Evolutionary conservation across 257 asterid genomes (phyloP).

Genomic region (Salvia rosmarinus): DNA sequence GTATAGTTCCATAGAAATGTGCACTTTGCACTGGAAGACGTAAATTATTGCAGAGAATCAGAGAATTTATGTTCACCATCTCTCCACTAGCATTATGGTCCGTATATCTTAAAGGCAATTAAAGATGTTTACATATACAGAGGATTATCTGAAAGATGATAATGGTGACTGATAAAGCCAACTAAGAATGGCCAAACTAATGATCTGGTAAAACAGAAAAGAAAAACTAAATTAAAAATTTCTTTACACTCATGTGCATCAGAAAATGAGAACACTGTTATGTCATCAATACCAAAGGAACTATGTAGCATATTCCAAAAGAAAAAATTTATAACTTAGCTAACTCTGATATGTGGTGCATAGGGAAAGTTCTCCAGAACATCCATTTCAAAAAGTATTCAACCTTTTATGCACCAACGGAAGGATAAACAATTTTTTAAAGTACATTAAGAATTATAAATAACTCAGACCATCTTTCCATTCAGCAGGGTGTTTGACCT

Average conservation of each 20-base stretch:
- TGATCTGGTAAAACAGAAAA: not conserved
- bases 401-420: not conserved
- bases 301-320: not conserved
- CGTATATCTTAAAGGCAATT: not conserved
- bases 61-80: constrained; percentile 7
- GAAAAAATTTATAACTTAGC: not conserved
- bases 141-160: not conserved
- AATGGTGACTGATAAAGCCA: constrained; percentile 1
- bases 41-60: not conserved
- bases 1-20: not conserved
- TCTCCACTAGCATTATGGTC: not conserved
- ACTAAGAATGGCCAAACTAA: not conserved
- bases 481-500: too few species aligned
- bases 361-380: not conserved
- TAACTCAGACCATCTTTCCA: not conserved
- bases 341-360: not conserved
- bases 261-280: not conserved
- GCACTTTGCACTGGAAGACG: not conserved
- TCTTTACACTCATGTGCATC: not conserved
- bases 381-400: not conserved
- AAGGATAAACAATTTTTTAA: not conserved
- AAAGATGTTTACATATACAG: not conserved
- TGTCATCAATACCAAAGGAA: not conserved
- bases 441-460: not conserved
- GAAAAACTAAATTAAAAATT: not conserved